Conservation (phyloP, 2,329 filamentous ascomycete species). For the Xylariales sp. region DNA sequence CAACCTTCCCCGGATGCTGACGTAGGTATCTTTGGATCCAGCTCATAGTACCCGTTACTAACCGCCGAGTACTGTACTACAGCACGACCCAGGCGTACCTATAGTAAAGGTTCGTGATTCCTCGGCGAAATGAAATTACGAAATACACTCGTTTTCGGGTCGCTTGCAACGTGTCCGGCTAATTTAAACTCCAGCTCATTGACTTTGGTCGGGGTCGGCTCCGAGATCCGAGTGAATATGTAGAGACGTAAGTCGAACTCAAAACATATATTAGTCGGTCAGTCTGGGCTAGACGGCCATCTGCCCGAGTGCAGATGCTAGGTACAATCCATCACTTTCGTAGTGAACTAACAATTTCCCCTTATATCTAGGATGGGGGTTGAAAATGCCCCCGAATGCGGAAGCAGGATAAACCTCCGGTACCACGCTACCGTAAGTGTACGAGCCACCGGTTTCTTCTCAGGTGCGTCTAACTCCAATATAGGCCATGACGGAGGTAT, state of each 20-base stretch:
- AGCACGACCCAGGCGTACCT: constrained; percentile 25
- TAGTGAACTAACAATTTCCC: not conserved
- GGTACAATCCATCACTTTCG: too few species aligned
- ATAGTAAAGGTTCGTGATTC: constrained; percentile 25
- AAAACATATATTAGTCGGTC: too few species aligned
- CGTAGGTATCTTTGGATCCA: too few species aligned
- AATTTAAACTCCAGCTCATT: constrained; percentile 19
- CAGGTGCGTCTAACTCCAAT: not conserved
- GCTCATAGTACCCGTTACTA: too few species aligned
- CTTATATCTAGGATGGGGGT: not conserved
- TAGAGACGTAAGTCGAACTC: too few species aligned
- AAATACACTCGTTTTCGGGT: not conserved
- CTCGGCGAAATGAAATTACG: not conserved
- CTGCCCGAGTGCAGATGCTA: too few species aligned
- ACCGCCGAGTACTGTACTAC: too few species aligned
- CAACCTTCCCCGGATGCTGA: constrained; percentile 4
- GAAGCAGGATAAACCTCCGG: not conserved
- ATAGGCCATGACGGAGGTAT: constrained; percentile 1
- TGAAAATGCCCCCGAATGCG: not conserved
- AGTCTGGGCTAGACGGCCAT: too few species aligned
- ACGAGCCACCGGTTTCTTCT: not conserved
- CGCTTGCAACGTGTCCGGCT: not conserved
- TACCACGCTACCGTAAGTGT: not conserved
- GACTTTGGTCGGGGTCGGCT: constrained; percentile 24
- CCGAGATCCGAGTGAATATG: not conserved